Evolutionary conservation across 805 yeast species (phyloP).

Genomic region (Grigorovia transvaalensis): DNA sequence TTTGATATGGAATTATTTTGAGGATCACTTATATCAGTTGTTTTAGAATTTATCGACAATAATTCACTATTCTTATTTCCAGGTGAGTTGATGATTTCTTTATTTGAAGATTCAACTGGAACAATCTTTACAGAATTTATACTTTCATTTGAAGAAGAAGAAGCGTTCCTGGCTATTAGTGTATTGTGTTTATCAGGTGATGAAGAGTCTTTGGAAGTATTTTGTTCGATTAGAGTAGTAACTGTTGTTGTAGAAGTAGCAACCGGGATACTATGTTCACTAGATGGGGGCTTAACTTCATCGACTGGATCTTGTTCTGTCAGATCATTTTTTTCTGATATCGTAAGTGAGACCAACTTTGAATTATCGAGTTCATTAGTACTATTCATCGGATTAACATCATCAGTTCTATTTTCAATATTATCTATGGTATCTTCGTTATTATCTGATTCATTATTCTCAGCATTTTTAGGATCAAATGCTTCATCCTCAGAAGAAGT

Average conservation of each 20-base stretch:
- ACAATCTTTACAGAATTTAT: not conserved
- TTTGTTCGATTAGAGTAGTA: too few relatives aligned
- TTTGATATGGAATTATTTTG: not conserved
- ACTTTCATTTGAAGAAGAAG: not conserved
- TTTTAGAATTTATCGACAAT: not conserved
- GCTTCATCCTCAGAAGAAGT: constrained; percentile 62
- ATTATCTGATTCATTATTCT: not conserved
- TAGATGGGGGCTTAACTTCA: too few relatives aligned
- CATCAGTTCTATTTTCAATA: not conserved
- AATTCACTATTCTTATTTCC: not conserved
- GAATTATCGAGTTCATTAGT: too few relatives aligned
- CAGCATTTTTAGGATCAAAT: not conserved
- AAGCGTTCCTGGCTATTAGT: not conserved
- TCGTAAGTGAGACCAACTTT: too few relatives aligned
- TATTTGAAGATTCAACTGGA: not conserved
- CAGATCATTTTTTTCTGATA: too few relatives aligned
- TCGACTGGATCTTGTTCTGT: too few relatives aligned
- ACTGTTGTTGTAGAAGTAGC: too few relatives aligned
- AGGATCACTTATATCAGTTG: not conserved
- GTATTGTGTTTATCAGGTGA: not conserved
- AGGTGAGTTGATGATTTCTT: not conserved
- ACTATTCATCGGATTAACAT: too few relatives aligned
- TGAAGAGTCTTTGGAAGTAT: too few relatives aligned
- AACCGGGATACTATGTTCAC: too few relatives aligned
- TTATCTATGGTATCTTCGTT: not conserved